Evolutionary conservation across 257 asterid genomes (phyloP), one percentile per base, ranked within the genome.

Genomic region (Scutellaria minor): DNA sequence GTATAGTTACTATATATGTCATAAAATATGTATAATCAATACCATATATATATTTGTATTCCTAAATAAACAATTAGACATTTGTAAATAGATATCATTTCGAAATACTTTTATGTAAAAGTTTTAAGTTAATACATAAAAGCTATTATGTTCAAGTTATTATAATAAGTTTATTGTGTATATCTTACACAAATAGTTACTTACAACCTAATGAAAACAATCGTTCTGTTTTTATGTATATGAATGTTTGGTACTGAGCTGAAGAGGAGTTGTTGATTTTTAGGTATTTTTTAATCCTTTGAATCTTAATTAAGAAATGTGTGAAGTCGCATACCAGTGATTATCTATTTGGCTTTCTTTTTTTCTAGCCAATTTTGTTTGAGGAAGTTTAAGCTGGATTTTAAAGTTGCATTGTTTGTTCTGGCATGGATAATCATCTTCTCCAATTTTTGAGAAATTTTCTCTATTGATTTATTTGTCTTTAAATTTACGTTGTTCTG

Each of bases 331-430:
- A 48, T 15, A 11, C 18, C 15, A 40, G 39, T 14, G 27, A 44
- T 18, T 18, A 22, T 27, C 64, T 46, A 13, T 35, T 54, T 47
- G 27, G 47, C 53, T 24, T 24, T 62, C 3, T 31, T 31, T 31
- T 31, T 18, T 18, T 18, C 18, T 18, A 31, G 37, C 37, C 37
- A 31, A 31, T 31, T 31, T 31, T 31, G 37, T 31, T 31, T 3
- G 37, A 31, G 37, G 37, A 3, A 31, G 37, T 14, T 22, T 61
- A 5, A 66, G 73, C 72, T 72, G 22, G 8, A 45, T 62, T 68
- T 47, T 12, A 65, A 37, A 72, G 78, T 77, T 78, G 66, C 79
- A 74, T 74, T 59, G 70, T 73, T 6, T 70, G 27, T 55, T 51
- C 64, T 14, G 57, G 52, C 56, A 27, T 50, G 55, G 71, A 47